These are phyloP conservation scores for Metschnikowia borealis DNA, from an alignment of 805 yeast species.

Conservation along the genomic window DNA sequence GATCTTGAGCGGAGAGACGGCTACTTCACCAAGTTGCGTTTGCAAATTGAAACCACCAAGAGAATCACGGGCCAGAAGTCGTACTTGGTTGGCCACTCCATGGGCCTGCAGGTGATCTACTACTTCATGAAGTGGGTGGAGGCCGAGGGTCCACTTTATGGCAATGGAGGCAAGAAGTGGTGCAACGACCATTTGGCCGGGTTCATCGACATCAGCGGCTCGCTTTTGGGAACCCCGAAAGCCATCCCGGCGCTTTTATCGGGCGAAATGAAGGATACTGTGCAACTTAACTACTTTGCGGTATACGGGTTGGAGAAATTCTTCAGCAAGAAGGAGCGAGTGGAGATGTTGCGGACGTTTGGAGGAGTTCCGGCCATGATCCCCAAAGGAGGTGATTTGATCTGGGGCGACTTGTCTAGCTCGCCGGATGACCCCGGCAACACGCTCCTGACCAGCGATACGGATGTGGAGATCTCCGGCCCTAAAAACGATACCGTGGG, in stretches of 20 bases:
- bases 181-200: slow-evolving; percentile 80
- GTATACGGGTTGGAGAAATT: slow-evolving; percentile 93
- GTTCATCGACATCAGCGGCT: slow-evolving; percentile 83
- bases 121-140: slow-evolving; percentile 97
- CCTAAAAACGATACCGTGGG: slow-evolving; percentile 53
- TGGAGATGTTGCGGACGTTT: slow-evolving; percentile 78
- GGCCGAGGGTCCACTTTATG: slow-evolving; percentile 73
- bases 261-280: slow-evolving; percentile 98
- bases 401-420: slow-evolving; percentile 74
- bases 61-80: slow-evolving; percentile 58
- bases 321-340: slow-evolving; percentile 83
- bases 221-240: slow-evolving; percentile 91
- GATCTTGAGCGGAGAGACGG: slow-evolving; percentile 86
- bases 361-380: slow-evolving; percentile 96
- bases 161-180: slow-evolving; percentile 92
- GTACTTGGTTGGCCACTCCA: slow-evolving; percentile 85
- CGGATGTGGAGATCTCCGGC: slow-evolving; percentile 19
- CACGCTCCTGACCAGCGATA: slow-evolving; percentile 19
- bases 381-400: slow-evolving; percentile 87
- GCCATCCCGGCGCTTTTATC: slow-evolving; percentile 87
- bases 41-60: slow-evolving; percentile 61
- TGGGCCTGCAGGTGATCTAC: slow-evolving; percentile 90
- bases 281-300: slow-evolving; percentile 87
- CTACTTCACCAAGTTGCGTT: slow-evolving; percentile 74
- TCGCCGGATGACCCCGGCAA: slow-evolving; percentile 70